Evolutionary conservation across 1,284 basidiomycete species (phyloP).

Genomic region (Cystobasidiaceae sp.): DNA sequence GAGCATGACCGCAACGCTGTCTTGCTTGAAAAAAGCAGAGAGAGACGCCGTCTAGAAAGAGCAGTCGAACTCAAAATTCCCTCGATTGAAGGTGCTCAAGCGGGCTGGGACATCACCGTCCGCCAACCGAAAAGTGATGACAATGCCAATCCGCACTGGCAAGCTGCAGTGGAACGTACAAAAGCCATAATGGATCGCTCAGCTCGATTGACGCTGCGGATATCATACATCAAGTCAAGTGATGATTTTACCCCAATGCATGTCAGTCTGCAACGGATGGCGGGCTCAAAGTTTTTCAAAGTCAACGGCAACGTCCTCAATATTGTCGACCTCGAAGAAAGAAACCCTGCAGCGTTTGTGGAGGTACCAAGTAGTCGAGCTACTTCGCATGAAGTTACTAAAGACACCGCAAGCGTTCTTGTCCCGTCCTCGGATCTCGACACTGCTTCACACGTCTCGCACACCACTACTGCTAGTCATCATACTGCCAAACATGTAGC

Average conservation of each 20-base stretch:
- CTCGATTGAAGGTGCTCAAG: slow-evolving; percentile 53
- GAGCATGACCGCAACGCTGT: slow-evolving; percentile 51
- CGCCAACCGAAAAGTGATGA: slow-evolving; percentile 58
- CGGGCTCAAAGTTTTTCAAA: slow-evolving; percentile 62
- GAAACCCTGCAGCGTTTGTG: slow-evolving; percentile 59
- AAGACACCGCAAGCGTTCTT: slow-evolving; percentile 17
- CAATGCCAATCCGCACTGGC: slow-evolving; percentile 28
- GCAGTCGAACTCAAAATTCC: slow-evolving; percentile 69
- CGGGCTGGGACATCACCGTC: slow-evolving; percentile 86
- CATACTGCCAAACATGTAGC: background rate
- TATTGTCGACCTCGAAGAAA: slow-evolving; percentile 61
- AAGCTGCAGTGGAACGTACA: slow-evolving; percentile 60
- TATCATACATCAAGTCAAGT: slow-evolving; percentile 64
- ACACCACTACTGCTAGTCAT: background rate
- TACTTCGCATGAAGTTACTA: slow-evolving; percentile 11
- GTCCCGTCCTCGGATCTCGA: background rate
- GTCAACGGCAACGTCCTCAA: slow-evolving; percentile 75
- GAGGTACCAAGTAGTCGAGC: background rate
- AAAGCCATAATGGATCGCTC: slow-evolving; percentile 50
- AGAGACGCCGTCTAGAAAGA: slow-evolving; percentile 62
- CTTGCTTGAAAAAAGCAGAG: slow-evolving; percentile 59
- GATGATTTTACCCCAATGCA: slow-evolving; percentile 72
- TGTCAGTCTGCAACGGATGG: slow-evolving; percentile 66
- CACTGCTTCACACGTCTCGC: slow-evolving; percentile 16
- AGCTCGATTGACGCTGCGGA: slow-evolving; percentile 63